These are phyloP conservation scores for Reticulascus tulasneorum DNA, from an alignment of 2,329 filamentous ascomycete genomes.

Conservation along the genomic window DNA sequence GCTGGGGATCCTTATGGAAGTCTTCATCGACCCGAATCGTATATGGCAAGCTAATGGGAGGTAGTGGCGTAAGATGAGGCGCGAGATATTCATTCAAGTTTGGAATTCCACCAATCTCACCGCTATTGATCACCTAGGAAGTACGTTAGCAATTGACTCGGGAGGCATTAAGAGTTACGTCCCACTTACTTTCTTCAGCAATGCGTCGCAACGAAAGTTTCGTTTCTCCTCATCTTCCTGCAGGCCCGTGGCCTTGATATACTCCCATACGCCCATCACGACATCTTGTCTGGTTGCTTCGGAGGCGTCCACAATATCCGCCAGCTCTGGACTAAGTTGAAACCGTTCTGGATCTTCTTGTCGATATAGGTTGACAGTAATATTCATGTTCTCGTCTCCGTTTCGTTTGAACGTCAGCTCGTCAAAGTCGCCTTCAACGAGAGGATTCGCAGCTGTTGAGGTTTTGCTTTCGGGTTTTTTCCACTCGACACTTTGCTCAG, in stretches of 20 bases:
- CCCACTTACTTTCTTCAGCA: constrained; percentile 65
- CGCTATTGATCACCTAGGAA: constrained; percentile 64
- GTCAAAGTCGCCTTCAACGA: constrained; percentile 88
- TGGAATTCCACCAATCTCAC: constrained; percentile 79
- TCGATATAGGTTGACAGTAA: constrained; percentile 79
- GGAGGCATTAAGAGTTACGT: background rate
- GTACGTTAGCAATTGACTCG: background rate
- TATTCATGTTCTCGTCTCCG: constrained; percentile 87
- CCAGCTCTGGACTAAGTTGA: constrained; percentile 71
- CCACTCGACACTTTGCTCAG: constrained; percentile 72
- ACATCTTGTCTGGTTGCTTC: constrained; percentile 86
- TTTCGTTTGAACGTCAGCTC: constrained; percentile 87
- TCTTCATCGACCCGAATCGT: constrained; percentile 89
- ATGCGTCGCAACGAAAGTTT: constrained; percentile 84
- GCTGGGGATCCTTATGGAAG: constrained; percentile 69
- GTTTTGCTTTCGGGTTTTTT: constrained; percentile 65
- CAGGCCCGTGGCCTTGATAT: constrained; percentile 78
- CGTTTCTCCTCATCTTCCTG: constrained; percentile 95
- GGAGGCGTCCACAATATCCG: constrained; percentile 78
- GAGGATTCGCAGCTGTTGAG: constrained; percentile 52
- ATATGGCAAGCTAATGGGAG: constrained; percentile 80
- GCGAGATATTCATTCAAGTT: constrained; percentile 77
- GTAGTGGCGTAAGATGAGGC: constrained; percentile 72
- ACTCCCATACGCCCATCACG: constrained; percentile 92
- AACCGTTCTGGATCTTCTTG: constrained; percentile 86